A percentile compares a stretch with the other conserved stretches of the same genome.
Conservation (phyloP, 2,329 filamentous ascomycete species). For the Pseudonectria buxi region DNA sequence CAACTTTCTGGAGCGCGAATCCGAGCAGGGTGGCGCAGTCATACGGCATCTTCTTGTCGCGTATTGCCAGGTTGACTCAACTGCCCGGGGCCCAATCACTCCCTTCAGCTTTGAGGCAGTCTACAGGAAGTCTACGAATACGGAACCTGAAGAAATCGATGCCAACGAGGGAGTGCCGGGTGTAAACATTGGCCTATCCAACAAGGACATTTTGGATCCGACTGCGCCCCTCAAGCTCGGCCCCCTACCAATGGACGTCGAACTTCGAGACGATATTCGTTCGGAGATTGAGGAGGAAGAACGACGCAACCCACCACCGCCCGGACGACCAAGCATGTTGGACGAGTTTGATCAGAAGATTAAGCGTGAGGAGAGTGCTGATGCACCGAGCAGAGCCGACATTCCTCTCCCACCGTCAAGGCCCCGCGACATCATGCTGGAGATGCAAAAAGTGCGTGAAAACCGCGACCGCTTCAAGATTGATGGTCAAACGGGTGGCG, state of each 20-base stretch:
- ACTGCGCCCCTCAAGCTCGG: conserved; percentile 64
- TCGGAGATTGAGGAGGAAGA: conserved; percentile 85
- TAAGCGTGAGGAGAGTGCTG: conserved; percentile 83
- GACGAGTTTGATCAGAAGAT: conserved; percentile 84
- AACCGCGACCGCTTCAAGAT: conserved; percentile 88
- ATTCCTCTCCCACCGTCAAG: conserved; percentile 83
- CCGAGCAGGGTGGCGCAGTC: conserved; percentile 70
- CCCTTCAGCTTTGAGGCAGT: conserved; percentile 58
- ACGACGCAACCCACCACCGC: conserved; percentile 60
- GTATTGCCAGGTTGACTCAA: conserved; percentile 52
- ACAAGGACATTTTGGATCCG: conserved; percentile 53
- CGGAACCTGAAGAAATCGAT: conserved; percentile 57
- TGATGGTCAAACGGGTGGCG: conserved; percentile 73
- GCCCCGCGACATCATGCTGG: conserved; percentile 84
- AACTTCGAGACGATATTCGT: conserved; percentile 77
- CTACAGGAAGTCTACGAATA: conserved; percentile 48
- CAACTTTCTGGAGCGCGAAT: conserved; percentile 82
- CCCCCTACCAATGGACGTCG: conserved; percentile 73
- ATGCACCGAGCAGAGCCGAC: conserved; percentile 70
- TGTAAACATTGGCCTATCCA: conserved; percentile 54
- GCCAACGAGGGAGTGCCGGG: conserved; percentile 60
- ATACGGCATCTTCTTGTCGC: conserved; percentile 66
- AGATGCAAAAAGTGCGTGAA: conserved; percentile 90
- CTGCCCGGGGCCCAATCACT: conserved; percentile 55
- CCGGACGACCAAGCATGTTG: conserved; percentile 66